Percentiles rank a stretch among this genome's conserved stretches.
Evolutionary conservation across 225 moss, liverwort and hornwort species (phyloP).

Genomic region (Physcomitrellopsis africana): DNA sequence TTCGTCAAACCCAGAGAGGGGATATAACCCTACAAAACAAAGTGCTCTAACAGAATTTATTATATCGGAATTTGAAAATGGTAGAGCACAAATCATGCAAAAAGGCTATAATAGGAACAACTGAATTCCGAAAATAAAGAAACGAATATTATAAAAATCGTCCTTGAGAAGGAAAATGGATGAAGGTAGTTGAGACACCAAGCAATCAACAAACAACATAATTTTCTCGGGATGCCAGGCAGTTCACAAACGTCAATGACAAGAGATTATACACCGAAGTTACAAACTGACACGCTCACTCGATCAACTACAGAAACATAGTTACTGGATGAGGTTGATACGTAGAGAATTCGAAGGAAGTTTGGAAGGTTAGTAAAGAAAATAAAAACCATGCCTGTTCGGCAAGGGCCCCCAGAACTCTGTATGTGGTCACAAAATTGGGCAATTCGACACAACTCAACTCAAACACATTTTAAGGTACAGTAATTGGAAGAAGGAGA

Average conservation of each 20-base stretch:
- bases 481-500: background rate
- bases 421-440: background rate
- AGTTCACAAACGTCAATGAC: background rate
- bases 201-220: background rate
- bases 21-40: constrained; percentile 15
- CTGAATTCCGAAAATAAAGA: background rate
- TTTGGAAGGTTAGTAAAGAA: background rate
- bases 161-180: background rate
- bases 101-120: background rate
- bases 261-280: background rate
- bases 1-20: background rate
- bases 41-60: background rate
- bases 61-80: background rate
- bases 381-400: background rate
- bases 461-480: background rate
- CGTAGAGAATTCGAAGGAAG: constrained; percentile 5
- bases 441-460: constrained; percentile 5
- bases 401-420: background rate
- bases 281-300: constrained; percentile 20
- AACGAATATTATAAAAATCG: background rate
- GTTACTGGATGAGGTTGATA: background rate
- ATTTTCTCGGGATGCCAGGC: background rate
- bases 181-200: constrained; percentile 3
- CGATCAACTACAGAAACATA: constrained; percentile 7
- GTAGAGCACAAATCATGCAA: background rate